Evolutionary conservation across 1,139 yeast genomes (phyloP), one percentile per base, ranked within the genome.

Genomic region (Saccharomyces hybrid): DNA sequence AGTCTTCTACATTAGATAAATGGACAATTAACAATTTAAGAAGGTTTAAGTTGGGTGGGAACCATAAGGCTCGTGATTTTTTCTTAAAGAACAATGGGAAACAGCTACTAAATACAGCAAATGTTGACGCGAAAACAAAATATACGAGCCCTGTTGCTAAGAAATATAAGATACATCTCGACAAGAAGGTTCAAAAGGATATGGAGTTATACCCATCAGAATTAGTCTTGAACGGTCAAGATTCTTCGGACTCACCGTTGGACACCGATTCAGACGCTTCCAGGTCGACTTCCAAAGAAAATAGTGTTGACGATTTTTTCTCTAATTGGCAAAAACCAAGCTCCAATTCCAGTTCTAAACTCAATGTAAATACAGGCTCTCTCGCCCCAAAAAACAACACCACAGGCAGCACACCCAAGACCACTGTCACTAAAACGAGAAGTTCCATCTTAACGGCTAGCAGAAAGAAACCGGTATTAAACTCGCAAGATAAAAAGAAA

Each of bases 1-100:
- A 91, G 68, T 88, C 96, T 41, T 84, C 95, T 47, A 89, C 88
- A 59, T 79, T 93, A 78, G 99, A 93, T 72, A 84, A 84, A 68
- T 93, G 98, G 96, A 88, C 91, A 54, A 79, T 90, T 59, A 84
- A 83, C 62, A 96, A 93, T 71, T 76, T 93, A 69, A 80, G 96
- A 66, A 83, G 89, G 68, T 89, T 93, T 80, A 90, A 91, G 68
- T 81, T 86, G 57, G 98, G 98, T 53, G 99, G 98, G 20, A 93
- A 93, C 71, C 84, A 84, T 64, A 80, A 79, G 50, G 96, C 96
- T 48, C 83, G 84, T 61, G 96, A 88, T 56, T 93, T 82, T 65
- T 87, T 87, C 70, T 71, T 81, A 62, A 88, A 88, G 71, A 84
- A 90, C 66, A 96, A 96, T 48, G 97, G 96, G 16, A 77, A 88